A percentile compares a stretch with the other conserved stretches of the same genome.
Evolutionary conservation across 352 stramenopile species (phyloP).

Genomic region (Globisporangium orthogonon): DNA sequence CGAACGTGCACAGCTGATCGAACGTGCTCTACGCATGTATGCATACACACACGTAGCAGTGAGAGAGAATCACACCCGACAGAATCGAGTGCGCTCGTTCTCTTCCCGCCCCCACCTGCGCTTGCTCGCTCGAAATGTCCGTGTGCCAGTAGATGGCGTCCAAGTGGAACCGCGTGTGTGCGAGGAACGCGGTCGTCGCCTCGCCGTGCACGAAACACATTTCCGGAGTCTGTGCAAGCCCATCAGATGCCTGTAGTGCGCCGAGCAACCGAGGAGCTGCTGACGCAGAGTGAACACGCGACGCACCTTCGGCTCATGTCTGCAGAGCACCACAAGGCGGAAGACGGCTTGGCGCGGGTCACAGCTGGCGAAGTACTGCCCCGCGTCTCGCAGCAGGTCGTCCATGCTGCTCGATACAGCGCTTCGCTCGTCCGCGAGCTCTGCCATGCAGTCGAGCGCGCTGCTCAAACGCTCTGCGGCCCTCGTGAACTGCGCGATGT

Average conservation of each 20-base stretch:
- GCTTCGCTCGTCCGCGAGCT: constrained; percentile 3
- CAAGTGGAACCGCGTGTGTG: constrained; percentile 24
- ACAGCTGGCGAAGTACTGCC: constrained; percentile 19
- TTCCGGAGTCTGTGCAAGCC: constrained; percentile 6
- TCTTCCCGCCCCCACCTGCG: constrained; percentile 18
- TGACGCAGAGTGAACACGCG: too few relatives aligned
- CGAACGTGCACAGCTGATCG: constrained; percentile 39
- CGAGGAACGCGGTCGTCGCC: constrained; percentile 19
- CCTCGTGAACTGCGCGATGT: constrained; percentile 27
- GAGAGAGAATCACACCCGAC: neutral
- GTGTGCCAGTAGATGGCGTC: constrained; percentile 50
- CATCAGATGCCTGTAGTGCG: neutral
- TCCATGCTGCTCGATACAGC: constrained; percentile 21
- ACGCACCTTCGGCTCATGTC: constrained; percentile 10
- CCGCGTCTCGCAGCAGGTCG: constrained; percentile 24
- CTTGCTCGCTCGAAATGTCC: constrained; percentile 19
- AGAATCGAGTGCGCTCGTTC: neutral
- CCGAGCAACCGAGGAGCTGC: neutral
- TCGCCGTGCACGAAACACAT: constrained; percentile 10
- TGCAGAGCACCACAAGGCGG: constrained; percentile 6
- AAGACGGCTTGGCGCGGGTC: constrained; percentile 2
- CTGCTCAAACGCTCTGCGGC: constrained; percentile 16
- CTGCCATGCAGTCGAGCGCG: constrained; percentile 14
- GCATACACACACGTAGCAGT: neutral
- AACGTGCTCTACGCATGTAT: constrained; percentile 17